phyloP scores from a whole-genome alignment of 768 basidiomycete species.

The Termitomyces sp. region DNA sequence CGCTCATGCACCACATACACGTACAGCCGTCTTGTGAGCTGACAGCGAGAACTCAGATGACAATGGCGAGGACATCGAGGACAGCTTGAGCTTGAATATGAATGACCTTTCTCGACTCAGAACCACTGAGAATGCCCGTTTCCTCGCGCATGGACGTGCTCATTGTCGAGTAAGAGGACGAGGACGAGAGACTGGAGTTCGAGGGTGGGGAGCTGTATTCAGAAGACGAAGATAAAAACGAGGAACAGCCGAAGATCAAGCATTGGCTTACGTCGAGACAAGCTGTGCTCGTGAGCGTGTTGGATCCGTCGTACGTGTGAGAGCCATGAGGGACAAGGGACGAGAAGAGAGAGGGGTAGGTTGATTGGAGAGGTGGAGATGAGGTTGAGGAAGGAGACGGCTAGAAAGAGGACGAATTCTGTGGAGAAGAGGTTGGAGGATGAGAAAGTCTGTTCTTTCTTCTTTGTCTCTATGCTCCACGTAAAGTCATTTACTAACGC shows the following conservation, averaged over 20 bases:
- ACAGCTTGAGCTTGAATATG: slow-evolving; percentile 10
- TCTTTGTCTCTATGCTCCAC: no score
- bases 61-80: slow-evolving; percentile 28
- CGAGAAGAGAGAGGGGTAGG: no score
- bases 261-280: no score
- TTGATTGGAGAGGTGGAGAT: no score
- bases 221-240: background rate
- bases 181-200: background rate
- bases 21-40: no score
- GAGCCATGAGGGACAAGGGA: no score
- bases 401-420: slow-evolving; percentile 78
- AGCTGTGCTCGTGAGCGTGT: slow-evolving; percentile 67
- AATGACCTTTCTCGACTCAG: slow-evolving; percentile 5
- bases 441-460: no score
- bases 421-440: no score
- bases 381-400: slow-evolving; percentile 83
- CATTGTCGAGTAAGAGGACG: slow-evolving; percentile 35
- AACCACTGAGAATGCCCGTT: slow-evolving; percentile 16
- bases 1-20: no score
- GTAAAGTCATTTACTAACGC: no score
- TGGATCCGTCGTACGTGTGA: no score
- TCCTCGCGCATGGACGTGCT: slow-evolving; percentile 10
- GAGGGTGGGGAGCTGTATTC: background rate
- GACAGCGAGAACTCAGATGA: slow-evolving; percentile 25
- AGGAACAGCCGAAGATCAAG: no score